phyloP scores from a whole-genome alignment of 2,329 filamentous ascomycete species.

The Trichoderma koningii region DNA sequence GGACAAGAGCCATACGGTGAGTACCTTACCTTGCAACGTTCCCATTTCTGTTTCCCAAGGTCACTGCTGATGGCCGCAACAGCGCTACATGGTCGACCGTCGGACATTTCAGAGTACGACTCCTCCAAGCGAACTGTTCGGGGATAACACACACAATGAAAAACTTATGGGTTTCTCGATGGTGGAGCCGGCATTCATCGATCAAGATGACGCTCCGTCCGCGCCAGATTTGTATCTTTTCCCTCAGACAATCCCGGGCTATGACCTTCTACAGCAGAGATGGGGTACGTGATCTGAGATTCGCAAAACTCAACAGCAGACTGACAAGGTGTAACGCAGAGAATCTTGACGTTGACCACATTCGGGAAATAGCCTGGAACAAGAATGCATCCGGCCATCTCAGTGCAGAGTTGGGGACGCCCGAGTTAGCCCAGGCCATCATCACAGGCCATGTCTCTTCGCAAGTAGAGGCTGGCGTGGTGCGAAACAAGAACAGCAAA shows the following conservation, averaged over 20 bases:
- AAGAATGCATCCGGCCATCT: background rate
- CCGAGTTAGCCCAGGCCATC: background rate
- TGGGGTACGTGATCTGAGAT: background rate
- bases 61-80: background rate
- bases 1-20: background rate
- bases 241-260: background rate
- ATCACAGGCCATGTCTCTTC: constrained; percentile 29
- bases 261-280: background rate
- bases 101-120: background rate
- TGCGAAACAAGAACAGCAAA: constrained; percentile 46
- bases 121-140: rapidly evolving
- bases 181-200: background rate
- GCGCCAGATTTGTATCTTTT: background rate
- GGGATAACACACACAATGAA: background rate
- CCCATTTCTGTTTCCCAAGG: too few relatives aligned
- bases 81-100: constrained; percentile 11
- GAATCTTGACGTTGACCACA: background rate
- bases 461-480: constrained; percentile 40
- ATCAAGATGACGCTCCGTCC: background rate
- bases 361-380: background rate
- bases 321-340: background rate
- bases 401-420: background rate
- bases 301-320: background rate
- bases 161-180: background rate
- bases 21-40: background rate